Evolutionary conservation across 768 basidiomycete species (phyloP).

Genomic region (Mycena vulgaris): DNA sequence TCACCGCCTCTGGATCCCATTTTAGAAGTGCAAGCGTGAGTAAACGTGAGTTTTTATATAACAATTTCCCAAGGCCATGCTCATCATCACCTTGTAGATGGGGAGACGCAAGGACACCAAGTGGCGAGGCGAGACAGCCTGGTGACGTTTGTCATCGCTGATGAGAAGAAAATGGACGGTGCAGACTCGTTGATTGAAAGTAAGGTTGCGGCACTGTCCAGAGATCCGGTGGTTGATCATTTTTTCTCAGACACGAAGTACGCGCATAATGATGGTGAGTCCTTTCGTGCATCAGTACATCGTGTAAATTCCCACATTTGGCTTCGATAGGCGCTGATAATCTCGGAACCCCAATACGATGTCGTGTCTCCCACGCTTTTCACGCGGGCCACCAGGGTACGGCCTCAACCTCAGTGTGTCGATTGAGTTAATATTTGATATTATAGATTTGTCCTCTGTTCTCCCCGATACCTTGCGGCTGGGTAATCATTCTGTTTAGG

Average conservation of each 20-base stretch:
- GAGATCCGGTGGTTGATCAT: conserved; percentile 10
- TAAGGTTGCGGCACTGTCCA: background rate
- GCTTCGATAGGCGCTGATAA: conserved; percentile 15
- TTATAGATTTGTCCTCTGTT: conserved; percentile 12
- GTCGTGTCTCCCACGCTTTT: background rate
- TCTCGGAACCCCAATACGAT: background rate
- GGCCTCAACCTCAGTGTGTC: background rate
- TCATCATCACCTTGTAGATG: conserved; percentile 3
- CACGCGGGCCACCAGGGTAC: background rate
- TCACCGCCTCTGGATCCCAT: conserved; percentile 16
- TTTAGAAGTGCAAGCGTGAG: conserved; percentile 6
- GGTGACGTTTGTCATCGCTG: conserved; percentile 23
- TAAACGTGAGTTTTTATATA: conserved; percentile 1
- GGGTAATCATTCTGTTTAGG: background rate
- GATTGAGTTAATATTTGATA: background rate
- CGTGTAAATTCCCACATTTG: conserved; percentile 9
- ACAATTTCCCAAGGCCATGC: background rate
- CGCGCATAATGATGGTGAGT: conserved; percentile 22
- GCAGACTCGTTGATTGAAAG: conserved; percentile 1
- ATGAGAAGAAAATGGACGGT: conserved; percentile 1
- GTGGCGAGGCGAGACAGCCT: background rate
- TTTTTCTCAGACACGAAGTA: background rate
- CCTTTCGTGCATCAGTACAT: conserved; percentile 20
- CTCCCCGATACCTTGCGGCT: conserved; percentile 3
- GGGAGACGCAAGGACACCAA: background rate